Evolutionary conservation across 2,329 filamentous ascomycete species (phyloP), one percentile per base, ranked within the genome.

Genomic region (Apiospora malaysiana): DNA sequence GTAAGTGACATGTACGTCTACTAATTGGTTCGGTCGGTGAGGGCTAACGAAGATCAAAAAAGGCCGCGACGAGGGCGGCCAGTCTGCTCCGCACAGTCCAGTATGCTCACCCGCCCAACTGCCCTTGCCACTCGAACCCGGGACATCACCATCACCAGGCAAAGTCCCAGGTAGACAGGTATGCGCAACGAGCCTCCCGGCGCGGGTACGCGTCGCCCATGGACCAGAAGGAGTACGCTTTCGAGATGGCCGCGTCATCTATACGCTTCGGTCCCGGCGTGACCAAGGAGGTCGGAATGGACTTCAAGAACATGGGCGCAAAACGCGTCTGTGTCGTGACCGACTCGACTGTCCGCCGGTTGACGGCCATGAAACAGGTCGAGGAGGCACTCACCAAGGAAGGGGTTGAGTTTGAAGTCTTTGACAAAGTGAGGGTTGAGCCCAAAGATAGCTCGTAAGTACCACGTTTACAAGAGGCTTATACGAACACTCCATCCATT

Each of bases 261-360:
- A 98, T 99, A 78, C 91, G 96, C 16, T 99, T 98, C 77, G 96
- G 96, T 0, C 94, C 94, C 0, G 96, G 96, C 7, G 93, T 92
- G 70, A 99, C 96, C 32, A 94, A 94, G 81, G 96, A 99, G 82
- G 94, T 99, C 25, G 96, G 96, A 74, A 98, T 98, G 96, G 96
- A 99, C 82, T 91, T 98, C 76, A 92, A 91, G 83, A 98, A 99
- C 80, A 88, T 99, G 86, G 93, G 93, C 18, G 91, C 92, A 8
- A 93, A 94, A 84, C 91, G 91, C 63, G 95, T 99, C 71, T 93
- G 94, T 79, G 93, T 99, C 6, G 94, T 99, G 21, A 99, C 96
- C 21, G 96, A 99, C 79, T 82, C 85, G 69, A 97, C 90, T 37
- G 94, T 99, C 21, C 85, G 90, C 77, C 91, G 93, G 81, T 85